Evolutionary conservation across 2,329 filamentous ascomycete species (phyloP), one percentile per base, ranked within the genome.

Genomic region (Sporothrix schenckii): DNA sequence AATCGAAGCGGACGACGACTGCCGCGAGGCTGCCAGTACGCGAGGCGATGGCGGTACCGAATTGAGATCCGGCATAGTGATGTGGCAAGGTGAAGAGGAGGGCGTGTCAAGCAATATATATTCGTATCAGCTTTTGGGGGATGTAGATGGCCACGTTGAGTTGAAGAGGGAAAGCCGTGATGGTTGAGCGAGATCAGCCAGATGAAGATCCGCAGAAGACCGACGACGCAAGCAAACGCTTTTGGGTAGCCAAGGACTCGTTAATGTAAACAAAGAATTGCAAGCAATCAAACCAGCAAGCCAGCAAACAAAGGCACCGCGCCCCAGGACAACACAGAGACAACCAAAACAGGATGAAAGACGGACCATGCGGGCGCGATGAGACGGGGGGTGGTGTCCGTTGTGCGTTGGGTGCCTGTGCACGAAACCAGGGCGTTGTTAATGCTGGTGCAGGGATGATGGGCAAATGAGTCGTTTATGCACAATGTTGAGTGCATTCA

Each of bases 41-140:
- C 81, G 82, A 66, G 84, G 83, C 69, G 83, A 86, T 9, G 83
- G 78, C 53, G 85, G 83, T 14, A 87, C 84, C 21, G 84, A 83
- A 79, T 88, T 87, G 73, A 87, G 82, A 73, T 87, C 85, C 30
- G 84, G 85, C 84, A 86, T 87, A 66, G 21, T 27, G 47, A 53
- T 6, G 30, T 11, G 13, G 11, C 21, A 4, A 3, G 11, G 7
- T 27, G 6, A 16, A 24, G 47, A 60, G 11, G 11, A 39, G n/a
- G 44, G 2, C n/a, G 47, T 14, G 39, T 41, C 63, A 61, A 27
- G 44, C 7, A 68, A 68, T 30, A 53, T n/a, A 44, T 16, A n/a
- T 19, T 34, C 44, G 61, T 10, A n/a, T 21, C 11, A 24, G 58
- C 21, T 44, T 11, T 58, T 19, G 27, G 24, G 9, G 30, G 34